These are phyloP conservation scores for Phlebopus sp. DNA, from an alignment of 1,284 basidiomycete species.

Conservation along the genomic window DNA sequence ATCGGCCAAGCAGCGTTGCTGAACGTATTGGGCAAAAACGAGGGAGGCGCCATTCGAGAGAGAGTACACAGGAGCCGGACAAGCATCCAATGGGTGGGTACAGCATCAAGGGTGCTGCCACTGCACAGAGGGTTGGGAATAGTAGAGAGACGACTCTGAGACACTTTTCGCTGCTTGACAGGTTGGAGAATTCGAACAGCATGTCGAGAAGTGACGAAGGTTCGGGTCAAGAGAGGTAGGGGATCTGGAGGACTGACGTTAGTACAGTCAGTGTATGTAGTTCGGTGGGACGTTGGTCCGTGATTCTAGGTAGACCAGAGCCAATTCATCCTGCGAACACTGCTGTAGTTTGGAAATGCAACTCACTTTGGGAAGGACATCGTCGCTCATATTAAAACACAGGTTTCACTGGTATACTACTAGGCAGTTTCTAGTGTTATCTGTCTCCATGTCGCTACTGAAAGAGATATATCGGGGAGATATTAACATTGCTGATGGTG, in stretches of 20 bases:
- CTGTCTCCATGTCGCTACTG: slow-evolving; percentile 7
- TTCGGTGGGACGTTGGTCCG: too few species aligned
- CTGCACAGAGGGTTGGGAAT: slow-evolving; percentile 20
- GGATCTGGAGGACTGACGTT: slow-evolving; percentile 15
- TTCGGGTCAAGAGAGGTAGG: slow-evolving; percentile 17
- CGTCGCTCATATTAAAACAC: too few species aligned
- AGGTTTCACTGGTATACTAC: too few species aligned
- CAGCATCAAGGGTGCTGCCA: slow-evolving; percentile 59
- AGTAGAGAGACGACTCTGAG: slow-evolving; percentile 11
- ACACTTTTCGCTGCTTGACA: slow-evolving; percentile 44
- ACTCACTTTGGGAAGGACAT: too few species aligned
- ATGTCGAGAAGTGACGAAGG: slow-evolving; percentile 10
- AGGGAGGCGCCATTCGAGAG: slow-evolving; percentile 16
- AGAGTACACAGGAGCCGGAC: slow-evolving; percentile 29
- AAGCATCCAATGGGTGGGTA: slow-evolving; percentile 38
- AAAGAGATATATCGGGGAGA: slow-evolving; percentile 13
- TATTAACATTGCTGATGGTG: slow-evolving; percentile 55
- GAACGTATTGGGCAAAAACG: slow-evolving; percentile 19
- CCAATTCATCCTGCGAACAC: too few species aligned
- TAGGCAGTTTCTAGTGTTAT: too few species aligned
- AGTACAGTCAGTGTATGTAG: slow-evolving; percentile 7
- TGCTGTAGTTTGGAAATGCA: too few species aligned
- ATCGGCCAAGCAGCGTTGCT: slow-evolving; percentile 8
- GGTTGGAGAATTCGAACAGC: slow-evolving; percentile 32
- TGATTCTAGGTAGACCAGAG: neutral